Base-by-base conservation (phyloP, 495 filamentous ascomycete species). In the Aspergillus conjunctus region DNA sequence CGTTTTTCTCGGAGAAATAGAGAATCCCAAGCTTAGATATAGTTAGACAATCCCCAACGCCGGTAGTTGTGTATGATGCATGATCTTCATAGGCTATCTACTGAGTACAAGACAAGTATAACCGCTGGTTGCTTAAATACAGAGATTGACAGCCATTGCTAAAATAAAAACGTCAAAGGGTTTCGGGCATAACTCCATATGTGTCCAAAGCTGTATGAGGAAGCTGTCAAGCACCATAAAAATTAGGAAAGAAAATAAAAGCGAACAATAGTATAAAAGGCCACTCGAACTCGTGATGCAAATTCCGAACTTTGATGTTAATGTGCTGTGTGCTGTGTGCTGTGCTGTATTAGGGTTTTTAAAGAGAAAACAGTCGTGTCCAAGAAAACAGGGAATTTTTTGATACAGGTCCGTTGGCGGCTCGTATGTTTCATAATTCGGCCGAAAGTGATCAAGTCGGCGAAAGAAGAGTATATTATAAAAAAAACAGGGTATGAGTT, bases 171-270 rank as follows among this genome's bases (percentile, higher is more conserved):
- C 26, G 21, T 56, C 43, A 51, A 33, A 26, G 26, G 26, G 44
- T 48, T 57, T 46, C 46, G 66, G 12, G 55, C 41, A 58, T 50
- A 51, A 58, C 53, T 50, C 64, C 58, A 59, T 62, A 67, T 63
- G 39, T 60, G 62, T 65, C 64, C 61, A 60, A 53, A 41, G 37
- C 58, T 61, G 8, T 46, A 30, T 45, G 33, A 4, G 18, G 21
- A 58, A 54, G 45, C 30, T 26, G 52, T 34, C 39, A 34, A 39
- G 60, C 30, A 41, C 49, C 58, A 49, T 15, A 48, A 48, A 21
- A 20, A 17, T 1, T 20, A 48, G 21, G 56, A 10, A 53, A 51
- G 51, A 44, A 46, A 54, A 6, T 9, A 59, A 30, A 18, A 48
- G 15, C 34, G 15, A 51, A 57, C 61, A 53, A 49, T 26, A 26